Conservation (phyloP, 2,329 filamentous ascomycete species). For the Calonectria henricotiae region DNA sequence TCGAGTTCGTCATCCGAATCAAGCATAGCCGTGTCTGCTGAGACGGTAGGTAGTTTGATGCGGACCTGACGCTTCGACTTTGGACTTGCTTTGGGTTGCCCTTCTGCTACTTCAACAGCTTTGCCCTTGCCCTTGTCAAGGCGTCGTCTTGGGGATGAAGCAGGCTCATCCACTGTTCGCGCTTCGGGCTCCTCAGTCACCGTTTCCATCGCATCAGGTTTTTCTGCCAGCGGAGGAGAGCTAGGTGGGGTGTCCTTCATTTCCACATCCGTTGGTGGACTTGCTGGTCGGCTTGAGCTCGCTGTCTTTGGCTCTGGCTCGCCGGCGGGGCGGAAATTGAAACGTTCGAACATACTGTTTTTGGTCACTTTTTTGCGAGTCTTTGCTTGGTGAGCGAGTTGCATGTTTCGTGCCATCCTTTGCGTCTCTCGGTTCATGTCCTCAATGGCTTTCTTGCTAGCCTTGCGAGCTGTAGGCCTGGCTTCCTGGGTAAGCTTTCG, state of each 20-base stretch:
- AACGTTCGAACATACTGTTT: slow-evolving; percentile 85
- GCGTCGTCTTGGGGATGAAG: slow-evolving; percentile 54
- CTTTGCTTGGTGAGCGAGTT: slow-evolving; percentile 89
- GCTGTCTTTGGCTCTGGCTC: slow-evolving; percentile 58
- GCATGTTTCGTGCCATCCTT: slow-evolving; percentile 89
- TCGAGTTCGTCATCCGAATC: slow-evolving; percentile 77
- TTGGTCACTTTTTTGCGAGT: slow-evolving; percentile 94
- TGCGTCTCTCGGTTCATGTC: slow-evolving; percentile 98
- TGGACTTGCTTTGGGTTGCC: slow-evolving; percentile 46
- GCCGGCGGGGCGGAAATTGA: slow-evolving; percentile 78
- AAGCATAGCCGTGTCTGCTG: slow-evolving; percentile 59
- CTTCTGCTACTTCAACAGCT: slow-evolving; percentile 54
- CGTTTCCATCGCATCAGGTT: slow-evolving; percentile 43
- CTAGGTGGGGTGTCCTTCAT: slow-evolving; percentile 79
- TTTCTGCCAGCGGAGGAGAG: slow-evolving; percentile 70
- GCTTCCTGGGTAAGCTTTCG: slow-evolving; percentile 78
- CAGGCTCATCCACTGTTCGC: slow-evolving; percentile 58
- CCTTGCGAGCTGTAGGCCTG: slow-evolving; percentile 81
- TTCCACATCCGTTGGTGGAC: slow-evolving; percentile 70
- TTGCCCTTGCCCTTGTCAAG: slow-evolving; percentile 76
- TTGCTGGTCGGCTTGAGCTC: slow-evolving; percentile 72
- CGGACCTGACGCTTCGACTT: slow-evolving; percentile 67
- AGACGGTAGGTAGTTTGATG: slow-evolving; percentile 65
- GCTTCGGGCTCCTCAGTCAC: slow-evolving; percentile 37
- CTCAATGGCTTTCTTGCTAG: slow-evolving; percentile 94